Evolutionary conservation across 78 protist genomes (phyloP), one percentile per base, ranked within the genome.

Genomic region (Mastigamoeba balamuthi): DNA sequence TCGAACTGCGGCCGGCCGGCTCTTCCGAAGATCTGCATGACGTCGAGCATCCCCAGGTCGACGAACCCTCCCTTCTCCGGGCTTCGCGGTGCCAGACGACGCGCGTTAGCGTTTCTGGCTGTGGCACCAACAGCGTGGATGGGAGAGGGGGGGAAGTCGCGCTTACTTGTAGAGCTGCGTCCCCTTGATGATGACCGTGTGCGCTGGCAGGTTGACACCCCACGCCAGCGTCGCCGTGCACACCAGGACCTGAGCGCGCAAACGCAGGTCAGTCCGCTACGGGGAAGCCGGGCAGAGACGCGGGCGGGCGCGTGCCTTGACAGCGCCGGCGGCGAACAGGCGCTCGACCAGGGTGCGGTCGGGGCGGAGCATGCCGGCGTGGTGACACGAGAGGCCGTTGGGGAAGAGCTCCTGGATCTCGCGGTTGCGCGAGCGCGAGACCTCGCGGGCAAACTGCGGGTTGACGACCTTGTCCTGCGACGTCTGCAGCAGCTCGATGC

Each of bases 1-100:
- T 98, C 99, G 66, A 82, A 98, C 84, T 97, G 99, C 33, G 99
- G 99, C 29, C 99, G 91, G 10, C 99, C 99, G 0, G 99, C 99
- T 7, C 99, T 23, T 25, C 6, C 70, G 25, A 53, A 74, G 3
- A 91, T 88, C 76, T 97, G 99, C 95, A 78, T 82, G 52, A 97
- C 97, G 67, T 97, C 99, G 17, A 96, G 87, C 8, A 93, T 80
- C 9, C 89, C 82, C n/a, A 97, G 35, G 39, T 94, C 97, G 36
- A 66, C 83, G 65, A 88, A 88, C 17, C 90, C 84, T 42, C 97
- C 96, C 39, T 70, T 53, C 67, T 74, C 74, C 10, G 91, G n/a
- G n/a, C n/a, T n/a, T n/a, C n/a, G n/a, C n/a, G n/a, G n/a, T n/a
- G n/a, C n/a, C n/a, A n/a, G n/a, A 28, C 17, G 6, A 9, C 48